Evolutionary conservation across 208 protist genomes (phyloP).

Genomic region (Leishmania turanica): DNA sequence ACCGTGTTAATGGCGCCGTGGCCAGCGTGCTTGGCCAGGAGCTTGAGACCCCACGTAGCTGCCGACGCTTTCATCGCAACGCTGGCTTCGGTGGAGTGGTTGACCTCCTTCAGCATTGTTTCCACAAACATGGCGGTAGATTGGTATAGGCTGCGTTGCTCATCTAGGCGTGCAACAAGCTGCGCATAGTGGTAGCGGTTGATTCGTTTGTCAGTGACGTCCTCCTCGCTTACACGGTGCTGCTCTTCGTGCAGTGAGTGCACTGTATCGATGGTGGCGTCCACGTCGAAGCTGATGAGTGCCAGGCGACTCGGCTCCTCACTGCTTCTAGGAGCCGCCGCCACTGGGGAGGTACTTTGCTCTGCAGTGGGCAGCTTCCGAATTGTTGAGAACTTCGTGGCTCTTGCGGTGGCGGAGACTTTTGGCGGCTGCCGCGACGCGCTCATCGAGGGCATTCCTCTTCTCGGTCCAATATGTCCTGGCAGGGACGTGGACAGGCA

Average conservation of each 20-base stretch:
- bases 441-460: slow-evolving; percentile 6
- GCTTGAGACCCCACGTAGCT: slow-evolving; percentile 75
- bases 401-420: not conserved
- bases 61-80: slow-evolving; percentile 47
- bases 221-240: slow-evolving; percentile 29
- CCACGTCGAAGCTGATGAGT: not conserved
- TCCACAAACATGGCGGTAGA: slow-evolving; percentile 83
- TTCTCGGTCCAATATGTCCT: not conserved
- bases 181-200: slow-evolving; percentile 77
- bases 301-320: not conserved
- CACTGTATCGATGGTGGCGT: slow-evolving; percentile 21
- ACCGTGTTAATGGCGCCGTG: slow-evolving; percentile 40
- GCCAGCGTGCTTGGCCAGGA: slow-evolving; percentile 43
- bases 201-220: slow-evolving; percentile 54
- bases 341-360: not conserved
- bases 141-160: slow-evolving; percentile 53
- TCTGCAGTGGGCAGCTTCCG: slow-evolving; percentile 5
- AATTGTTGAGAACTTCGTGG: slow-evolving; percentile 7
- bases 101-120: slow-evolving; percentile 68
- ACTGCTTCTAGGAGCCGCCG: not conserved
- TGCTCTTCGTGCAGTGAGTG: slow-evolving; percentile 23
- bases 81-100: slow-evolving; percentile 29
- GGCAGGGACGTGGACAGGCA: not conserved
- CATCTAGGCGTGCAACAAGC: slow-evolving; percentile 48
- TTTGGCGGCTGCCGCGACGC: not conserved